Conservation (phyloP, 2,329 filamentous ascomycete genomes). For the Aspergillus puulaauensis region DNA sequence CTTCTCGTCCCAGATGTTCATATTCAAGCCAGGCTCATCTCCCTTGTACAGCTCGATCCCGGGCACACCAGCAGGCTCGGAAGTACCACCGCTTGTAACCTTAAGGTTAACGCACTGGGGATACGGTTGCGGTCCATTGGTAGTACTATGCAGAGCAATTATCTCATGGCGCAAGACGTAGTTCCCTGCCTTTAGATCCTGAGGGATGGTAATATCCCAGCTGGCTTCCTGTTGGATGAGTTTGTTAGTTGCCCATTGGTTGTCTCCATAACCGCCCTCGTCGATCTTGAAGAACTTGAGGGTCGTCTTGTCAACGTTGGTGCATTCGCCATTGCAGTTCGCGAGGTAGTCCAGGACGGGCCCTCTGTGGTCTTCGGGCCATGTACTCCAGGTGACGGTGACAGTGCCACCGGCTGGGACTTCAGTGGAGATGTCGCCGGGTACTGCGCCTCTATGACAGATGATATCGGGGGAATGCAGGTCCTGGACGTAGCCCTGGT, state of each 20-base stretch:
- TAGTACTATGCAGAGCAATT: conserved; percentile 49
- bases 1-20: conserved; percentile 53
- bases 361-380: conserved; percentile 62
- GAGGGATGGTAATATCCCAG: conserved; percentile 47
- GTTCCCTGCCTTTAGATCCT: conserved; percentile 45
- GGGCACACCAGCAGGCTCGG: conserved; percentile 44
- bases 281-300: conserved; percentile 64
- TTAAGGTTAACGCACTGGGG: conserved; percentile 59
- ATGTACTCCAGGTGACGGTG: conserved; percentile 60
- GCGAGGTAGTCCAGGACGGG: conserved; percentile 64
- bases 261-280: conserved; percentile 48
- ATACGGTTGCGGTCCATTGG: conserved; percentile 47
- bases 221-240: conserved; percentile 48
- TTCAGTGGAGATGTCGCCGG: conserved; percentile 48
- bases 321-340: conserved; percentile 54
- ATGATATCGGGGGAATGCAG: conserved; percentile 51
- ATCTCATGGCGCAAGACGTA: conserved; percentile 55
- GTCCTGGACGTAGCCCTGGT: conserved; percentile 50
- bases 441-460: conserved; percentile 58
- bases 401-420: conserved; percentile 58
- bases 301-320: conserved; percentile 48
- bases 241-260: conserved; percentile 55
- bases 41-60: conserved; percentile 55
- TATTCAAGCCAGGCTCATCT: conserved; percentile 54
- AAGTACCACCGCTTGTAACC: conserved; percentile 52